These are phyloP conservation scores for Dioszegia aurantiaca DNA, from an alignment of 768 basidiomycete species.

Conservation along the genomic window DNA sequence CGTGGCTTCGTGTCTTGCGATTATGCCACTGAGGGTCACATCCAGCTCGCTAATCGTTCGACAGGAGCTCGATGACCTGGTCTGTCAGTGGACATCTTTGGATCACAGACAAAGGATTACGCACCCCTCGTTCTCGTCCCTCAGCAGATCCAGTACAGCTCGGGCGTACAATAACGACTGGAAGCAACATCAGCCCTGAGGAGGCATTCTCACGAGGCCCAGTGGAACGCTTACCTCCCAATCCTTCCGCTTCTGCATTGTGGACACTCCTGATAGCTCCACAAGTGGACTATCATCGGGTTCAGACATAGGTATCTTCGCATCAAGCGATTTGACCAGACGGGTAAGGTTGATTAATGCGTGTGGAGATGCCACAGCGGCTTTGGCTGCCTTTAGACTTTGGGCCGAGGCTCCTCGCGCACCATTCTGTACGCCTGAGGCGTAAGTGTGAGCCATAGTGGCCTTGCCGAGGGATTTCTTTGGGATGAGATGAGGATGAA, in stretches of 20 bases:
- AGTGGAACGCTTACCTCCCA: slow-evolving; percentile 43
- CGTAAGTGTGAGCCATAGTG: no score
- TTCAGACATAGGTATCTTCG: slow-evolving; percentile 11
- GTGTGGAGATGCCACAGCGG: slow-evolving; percentile 35
- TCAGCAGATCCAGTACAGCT: slow-evolving; percentile 24
- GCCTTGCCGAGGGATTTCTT: no score
- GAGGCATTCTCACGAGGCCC: no score
- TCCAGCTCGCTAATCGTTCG: neutral
- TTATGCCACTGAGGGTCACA: neutral
- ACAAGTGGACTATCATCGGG: slow-evolving; percentile 19
- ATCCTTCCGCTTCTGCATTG: slow-evolving; percentile 19
- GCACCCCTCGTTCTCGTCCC: slow-evolving; percentile 22
- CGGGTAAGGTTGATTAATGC: slow-evolving; percentile 41
- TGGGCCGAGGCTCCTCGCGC: slow-evolving; percentile 6
- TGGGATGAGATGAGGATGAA: neutral
- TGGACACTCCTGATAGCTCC: neutral
- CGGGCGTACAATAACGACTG: slow-evolving; percentile 35
- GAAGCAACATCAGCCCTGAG: neutral
- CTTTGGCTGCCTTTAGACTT: slow-evolving; percentile 24
- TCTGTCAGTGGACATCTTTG: neutral
- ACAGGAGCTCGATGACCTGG: neutral
- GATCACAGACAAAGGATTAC: neutral
- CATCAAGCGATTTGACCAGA: slow-evolving; percentile 33
- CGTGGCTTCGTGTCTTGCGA: neutral
- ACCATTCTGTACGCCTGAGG: no score